These are phyloP conservation scores for Hippophae tibetana DNA, from an alignment of 306 rosid genomes.

Conservation along the genomic window DNA sequence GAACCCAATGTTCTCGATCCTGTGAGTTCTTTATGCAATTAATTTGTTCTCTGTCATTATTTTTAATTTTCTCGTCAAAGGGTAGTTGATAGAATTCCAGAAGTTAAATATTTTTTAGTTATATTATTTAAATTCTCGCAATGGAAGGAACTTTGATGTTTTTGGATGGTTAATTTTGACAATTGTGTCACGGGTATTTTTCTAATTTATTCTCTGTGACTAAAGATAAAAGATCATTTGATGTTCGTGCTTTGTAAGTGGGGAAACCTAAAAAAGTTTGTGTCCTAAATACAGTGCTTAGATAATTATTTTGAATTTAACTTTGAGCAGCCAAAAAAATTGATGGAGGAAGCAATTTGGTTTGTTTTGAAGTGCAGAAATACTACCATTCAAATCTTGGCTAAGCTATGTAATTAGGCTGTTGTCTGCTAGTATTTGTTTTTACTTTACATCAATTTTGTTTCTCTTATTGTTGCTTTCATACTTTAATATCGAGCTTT, in stretches of 20 bases:
- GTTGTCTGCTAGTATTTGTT: background rate
- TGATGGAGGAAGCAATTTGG: too few species aligned
- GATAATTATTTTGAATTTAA: background rate
- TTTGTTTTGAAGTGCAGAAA: too few species aligned
- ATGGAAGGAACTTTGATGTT: background rate
- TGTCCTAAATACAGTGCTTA: too few species aligned
- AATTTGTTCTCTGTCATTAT: background rate
- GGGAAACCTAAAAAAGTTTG: too few species aligned
- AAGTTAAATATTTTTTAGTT: background rate
- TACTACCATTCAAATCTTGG: too few species aligned
- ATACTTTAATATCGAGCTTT: background rate
- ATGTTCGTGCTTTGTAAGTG: background rate
- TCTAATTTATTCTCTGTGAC: background rate
- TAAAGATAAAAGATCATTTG: background rate
- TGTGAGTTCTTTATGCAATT: slow-evolving; percentile 26
- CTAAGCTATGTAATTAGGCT: background rate
- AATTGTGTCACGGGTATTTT: slow-evolving; percentile 5
- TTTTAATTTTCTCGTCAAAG: background rate
- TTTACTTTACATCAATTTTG: background rate
- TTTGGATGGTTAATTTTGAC: slow-evolving; percentile 7
- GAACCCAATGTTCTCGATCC: slow-evolving; percentile 80
- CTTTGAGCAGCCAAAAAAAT: background rate
- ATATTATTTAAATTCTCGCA: background rate
- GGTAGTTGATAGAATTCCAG: background rate
- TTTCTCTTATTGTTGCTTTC: background rate